Evolutionary conservation across 2,329 filamentous ascomycete genomes (phyloP).

Genomic region (Albophoma yamanashiensis): DNA sequence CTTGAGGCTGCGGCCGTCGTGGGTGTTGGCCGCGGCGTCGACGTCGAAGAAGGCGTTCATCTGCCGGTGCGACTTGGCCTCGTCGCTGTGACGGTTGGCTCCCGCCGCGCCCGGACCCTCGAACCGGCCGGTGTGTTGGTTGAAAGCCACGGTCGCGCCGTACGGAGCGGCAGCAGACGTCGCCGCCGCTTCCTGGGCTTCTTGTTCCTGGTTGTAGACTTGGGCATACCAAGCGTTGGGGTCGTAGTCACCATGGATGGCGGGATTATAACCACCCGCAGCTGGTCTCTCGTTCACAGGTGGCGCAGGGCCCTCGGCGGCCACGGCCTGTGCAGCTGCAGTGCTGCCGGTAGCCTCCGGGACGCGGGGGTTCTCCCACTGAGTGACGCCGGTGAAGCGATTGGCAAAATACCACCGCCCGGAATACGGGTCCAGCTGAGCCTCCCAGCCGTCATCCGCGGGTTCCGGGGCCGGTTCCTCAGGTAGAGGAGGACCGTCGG

Average conservation of each 20-base stretch:
- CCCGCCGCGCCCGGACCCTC: slow-evolving; percentile 57
- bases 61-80: slow-evolving; percentile 77
- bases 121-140: slow-evolving; percentile 79
- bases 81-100: slow-evolving; percentile 72
- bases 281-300: slow-evolving; percentile 28
- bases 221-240: slow-evolving; percentile 90
- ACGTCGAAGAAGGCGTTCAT: slow-evolving; percentile 96
- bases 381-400: slow-evolving; percentile 60
- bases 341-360: slow-evolving; percentile 32
- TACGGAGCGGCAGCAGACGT: slow-evolving; percentile 40
- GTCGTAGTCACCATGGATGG: slow-evolving; percentile 94
- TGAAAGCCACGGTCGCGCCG: slow-evolving; percentile 66
- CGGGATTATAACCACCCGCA: slow-evolving; percentile 81
- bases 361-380: slow-evolving; percentile 82
- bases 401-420: slow-evolving; percentile 80
- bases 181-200: slow-evolving; percentile 17
- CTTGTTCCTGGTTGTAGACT: slow-evolving; percentile 28
- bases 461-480: slow-evolving; percentile 35
- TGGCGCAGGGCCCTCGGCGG: slow-evolving; percentile 18
- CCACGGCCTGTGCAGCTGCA: slow-evolving; percentile 11
- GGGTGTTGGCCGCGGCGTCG: slow-evolving; percentile 81
- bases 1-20: slow-evolving; percentile 83
- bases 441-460: slow-evolving; percentile 70
- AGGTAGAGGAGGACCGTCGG: slow-evolving; percentile 27
- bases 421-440: slow-evolving; percentile 59